phyloP scores from a whole-genome alignment of 2,329 filamentous ascomycete genomes.

The Pseudocercospora cruenta region DNA sequence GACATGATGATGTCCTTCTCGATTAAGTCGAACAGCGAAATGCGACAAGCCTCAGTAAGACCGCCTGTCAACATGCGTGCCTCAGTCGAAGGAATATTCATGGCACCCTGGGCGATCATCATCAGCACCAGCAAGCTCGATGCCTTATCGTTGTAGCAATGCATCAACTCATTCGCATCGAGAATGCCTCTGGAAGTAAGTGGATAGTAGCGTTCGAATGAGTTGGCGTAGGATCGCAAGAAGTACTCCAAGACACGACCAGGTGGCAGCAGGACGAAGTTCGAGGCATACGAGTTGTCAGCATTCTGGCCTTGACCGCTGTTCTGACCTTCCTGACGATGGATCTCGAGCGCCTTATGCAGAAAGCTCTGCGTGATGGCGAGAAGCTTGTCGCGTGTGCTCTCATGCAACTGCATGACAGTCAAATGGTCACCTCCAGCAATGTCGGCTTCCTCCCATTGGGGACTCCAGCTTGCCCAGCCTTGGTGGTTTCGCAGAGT shows the following conservation, averaged over 20 bases:
- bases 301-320: conserved; percentile 41
- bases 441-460: conserved; percentile 54
- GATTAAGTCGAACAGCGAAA: conserved; percentile 71
- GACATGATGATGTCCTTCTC: conserved; percentile 72
- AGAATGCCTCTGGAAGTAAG: conserved; percentile 63
- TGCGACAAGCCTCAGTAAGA: conserved; percentile 70
- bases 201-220: conserved; percentile 68
- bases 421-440: conserved; percentile 51
- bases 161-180: conserved; percentile 69
- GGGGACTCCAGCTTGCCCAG: conserved; percentile 57
- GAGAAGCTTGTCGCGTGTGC: conserved; percentile 69
- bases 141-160: conserved; percentile 64
- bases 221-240: conserved; percentile 67
- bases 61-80: conserved; percentile 68
- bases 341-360: conserved; percentile 71
- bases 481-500: conserved; percentile 56
- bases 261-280: conserved; percentile 68
- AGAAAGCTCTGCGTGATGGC: conserved; percentile 72
- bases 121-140: conserved; percentile 68
- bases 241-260: conserved; percentile 70
- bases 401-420: conserved; percentile 55
- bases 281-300: conserved; percentile 57
- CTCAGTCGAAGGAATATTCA: conserved; percentile 66
- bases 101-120: conserved; percentile 73
- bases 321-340: conserved; percentile 50